Conservation (phyloP, 208 protist genomes). For the Dictyostelium gargantuum region DNA sequence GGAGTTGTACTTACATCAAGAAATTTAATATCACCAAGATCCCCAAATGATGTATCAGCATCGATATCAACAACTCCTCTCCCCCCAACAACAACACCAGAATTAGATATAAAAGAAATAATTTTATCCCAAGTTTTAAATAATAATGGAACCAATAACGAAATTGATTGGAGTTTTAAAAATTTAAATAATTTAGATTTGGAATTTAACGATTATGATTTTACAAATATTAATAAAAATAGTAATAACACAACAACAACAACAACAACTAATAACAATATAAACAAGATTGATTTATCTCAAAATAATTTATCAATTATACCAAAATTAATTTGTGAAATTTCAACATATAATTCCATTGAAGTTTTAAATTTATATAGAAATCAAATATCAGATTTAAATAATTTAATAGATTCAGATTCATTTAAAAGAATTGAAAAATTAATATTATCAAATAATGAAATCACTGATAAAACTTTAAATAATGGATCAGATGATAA, state of each 20-base stretch:
- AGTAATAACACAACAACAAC: not conserved
- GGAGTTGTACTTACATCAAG: not conserved
- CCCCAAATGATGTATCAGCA: not conserved
- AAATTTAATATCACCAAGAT: not conserved
- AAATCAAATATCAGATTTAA: not conserved
- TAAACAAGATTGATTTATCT: not conserved
- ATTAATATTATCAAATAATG: not conserved
- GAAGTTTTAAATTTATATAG: not conserved
- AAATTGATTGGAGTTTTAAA: constrained; percentile 29
- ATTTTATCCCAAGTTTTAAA: not conserved
- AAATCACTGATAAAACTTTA: not conserved
- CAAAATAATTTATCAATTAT: not conserved
- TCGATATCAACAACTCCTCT: not conserved
- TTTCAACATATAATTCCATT: not conserved
- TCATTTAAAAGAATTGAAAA: not conserved
- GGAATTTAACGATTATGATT: not conserved
- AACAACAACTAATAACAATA: not conserved
- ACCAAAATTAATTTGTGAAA: not conserved
- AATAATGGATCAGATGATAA: not conserved
- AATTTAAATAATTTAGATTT: not conserved
- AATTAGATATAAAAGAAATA: not conserved
- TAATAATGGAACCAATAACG: not conserved
- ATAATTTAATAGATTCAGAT: not conserved
- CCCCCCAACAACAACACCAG: not conserved
- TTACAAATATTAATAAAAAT: not conserved